Evolutionary conservation across 306 rosid genomes (phyloP).

Genomic region (Begonia peltatifolia): DNA sequence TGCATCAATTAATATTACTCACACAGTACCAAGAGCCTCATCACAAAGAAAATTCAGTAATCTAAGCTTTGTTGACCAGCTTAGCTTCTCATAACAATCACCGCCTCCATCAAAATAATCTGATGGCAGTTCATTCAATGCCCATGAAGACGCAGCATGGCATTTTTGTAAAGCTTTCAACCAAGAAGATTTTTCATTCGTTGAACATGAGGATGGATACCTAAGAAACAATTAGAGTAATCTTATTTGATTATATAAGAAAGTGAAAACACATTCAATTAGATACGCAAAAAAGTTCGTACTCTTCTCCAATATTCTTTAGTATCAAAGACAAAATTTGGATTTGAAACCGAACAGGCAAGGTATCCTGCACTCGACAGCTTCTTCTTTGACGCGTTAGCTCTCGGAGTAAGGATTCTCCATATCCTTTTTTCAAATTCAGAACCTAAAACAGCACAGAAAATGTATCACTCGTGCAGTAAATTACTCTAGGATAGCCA

Average conservation of each 20-base stretch:
- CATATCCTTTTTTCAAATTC: slow-evolving; percentile 19
- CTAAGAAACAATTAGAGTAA: slow-evolving; percentile 9
- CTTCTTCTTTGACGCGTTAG: slow-evolving; percentile 25
- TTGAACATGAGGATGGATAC: slow-evolving; percentile 6
- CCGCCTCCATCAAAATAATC: slow-evolving; percentile 15
- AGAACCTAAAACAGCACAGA: slow-evolving; percentile 15
- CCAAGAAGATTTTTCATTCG: slow-evolving; percentile 21
- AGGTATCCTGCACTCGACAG: slow-evolving; percentile 25
- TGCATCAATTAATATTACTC: slow-evolving; percentile 12
- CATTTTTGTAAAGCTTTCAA: slow-evolving; percentile 25
- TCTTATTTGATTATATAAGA: neutral
- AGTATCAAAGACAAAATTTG: slow-evolving; percentile 29
- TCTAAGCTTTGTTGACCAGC: slow-evolving; percentile 26
- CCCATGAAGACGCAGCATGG: slow-evolving; percentile 18
- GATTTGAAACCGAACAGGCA: slow-evolving; percentile 21
- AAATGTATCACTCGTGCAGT: no score
- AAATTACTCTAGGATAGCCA: neutral
- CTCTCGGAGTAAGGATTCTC: slow-evolving; percentile 26
- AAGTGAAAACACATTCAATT: no score
- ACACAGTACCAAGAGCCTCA: slow-evolving; percentile 36
- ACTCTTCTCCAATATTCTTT: slow-evolving; percentile 31
- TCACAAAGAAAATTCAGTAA: slow-evolving; percentile 36
- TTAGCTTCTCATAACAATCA: slow-evolving; percentile 21
- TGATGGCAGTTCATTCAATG: slow-evolving; percentile 16
- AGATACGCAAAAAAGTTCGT: slow-evolving; percentile 1